Conservation (phyloP, 2,329 filamentous ascomycete species). For the Alternaria incomplexa region DNA sequence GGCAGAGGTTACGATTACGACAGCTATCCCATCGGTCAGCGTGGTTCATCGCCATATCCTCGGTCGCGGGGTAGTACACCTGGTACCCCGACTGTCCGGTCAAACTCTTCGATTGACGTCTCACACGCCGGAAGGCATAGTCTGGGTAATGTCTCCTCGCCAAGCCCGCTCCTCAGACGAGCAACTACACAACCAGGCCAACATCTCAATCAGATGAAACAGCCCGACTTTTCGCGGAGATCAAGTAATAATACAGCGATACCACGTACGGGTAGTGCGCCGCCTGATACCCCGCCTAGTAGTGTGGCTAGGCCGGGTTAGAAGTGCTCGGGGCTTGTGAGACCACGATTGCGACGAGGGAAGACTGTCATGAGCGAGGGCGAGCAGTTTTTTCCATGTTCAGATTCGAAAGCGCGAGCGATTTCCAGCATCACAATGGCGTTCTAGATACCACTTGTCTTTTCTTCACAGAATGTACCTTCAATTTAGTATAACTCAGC, state of each 20-base stretch:
- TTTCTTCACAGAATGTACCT: background rate
- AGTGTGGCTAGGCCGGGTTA: constrained; percentile 21
- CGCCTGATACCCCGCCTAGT: constrained; percentile 37
- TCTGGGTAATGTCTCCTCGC: constrained; percentile 24
- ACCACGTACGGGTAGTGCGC: constrained; percentile 23
- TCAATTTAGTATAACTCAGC: background rate
- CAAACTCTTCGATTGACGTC: constrained; percentile 23
- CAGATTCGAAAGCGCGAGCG: background rate
- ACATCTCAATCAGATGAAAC: constrained; percentile 28
- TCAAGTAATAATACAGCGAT: background rate
- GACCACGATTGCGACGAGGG: background rate
- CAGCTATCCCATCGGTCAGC: constrained; percentile 32
- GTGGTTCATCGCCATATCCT: constrained; percentile 21
- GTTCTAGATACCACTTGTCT: constrained; percentile 6
- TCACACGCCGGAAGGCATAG: constrained; percentile 10
- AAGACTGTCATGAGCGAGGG: background rate
- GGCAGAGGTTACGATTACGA: constrained; percentile 35
- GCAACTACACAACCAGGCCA: constrained; percentile 39
- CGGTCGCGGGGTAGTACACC: constrained; percentile 26
- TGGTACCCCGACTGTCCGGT: background rate
- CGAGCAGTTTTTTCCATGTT: background rate
- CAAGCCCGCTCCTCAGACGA: constrained; percentile 44
- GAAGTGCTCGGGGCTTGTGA: fast-evolving
- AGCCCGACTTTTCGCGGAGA: constrained; percentile 14
- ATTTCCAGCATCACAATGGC: background rate